phyloP scores from a whole-genome alignment of 306 rosid genomes.

The cucumber (Cucumis sativus) region DNA sequence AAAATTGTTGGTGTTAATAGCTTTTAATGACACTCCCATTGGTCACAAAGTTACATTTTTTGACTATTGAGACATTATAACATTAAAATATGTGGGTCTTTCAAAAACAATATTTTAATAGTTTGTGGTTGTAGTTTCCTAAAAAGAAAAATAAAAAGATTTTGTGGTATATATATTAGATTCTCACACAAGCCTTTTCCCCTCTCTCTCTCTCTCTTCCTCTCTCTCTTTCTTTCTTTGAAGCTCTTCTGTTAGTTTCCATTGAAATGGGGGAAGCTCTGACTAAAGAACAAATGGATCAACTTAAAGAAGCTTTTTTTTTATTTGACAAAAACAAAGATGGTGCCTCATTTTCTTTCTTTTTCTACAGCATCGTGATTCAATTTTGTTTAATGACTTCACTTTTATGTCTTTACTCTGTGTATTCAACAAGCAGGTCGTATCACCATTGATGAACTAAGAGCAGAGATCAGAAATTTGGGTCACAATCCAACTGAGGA shows the following conservation, averaged over 20 bases:
- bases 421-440: conserved; percentile 32
- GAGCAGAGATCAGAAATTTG: conserved; percentile 58
- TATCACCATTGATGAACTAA: conserved; percentile 78
- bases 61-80: too few species aligned
- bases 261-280: conserved; percentile 42
- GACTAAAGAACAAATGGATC: conserved; percentile 53
- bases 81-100: too few species aligned
- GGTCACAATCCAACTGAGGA: conserved; percentile 80
- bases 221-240: not conserved
- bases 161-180: not conserved
- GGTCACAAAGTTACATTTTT: too few species aligned
- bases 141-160: not conserved
- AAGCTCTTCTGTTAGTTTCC: not conserved
- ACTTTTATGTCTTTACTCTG: not conserved
- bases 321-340: conserved; percentile 81
- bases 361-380: not conserved
- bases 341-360: conserved; percentile 37
- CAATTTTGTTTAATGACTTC: not conserved
- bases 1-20: too few species aligned
- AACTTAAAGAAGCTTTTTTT: conserved; percentile 66
- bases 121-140: not conserved
- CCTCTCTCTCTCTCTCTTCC: not conserved
- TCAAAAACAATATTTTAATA: too few species aligned
- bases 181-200: too few species aligned
- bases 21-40: too few species aligned